A percentile compares a stretch with the other conserved stretches of the same genome.
phyloP scores from a whole-genome alignment of 1,284 basidiomycete genomes.

The Sphagnurus paluster region DNA sequence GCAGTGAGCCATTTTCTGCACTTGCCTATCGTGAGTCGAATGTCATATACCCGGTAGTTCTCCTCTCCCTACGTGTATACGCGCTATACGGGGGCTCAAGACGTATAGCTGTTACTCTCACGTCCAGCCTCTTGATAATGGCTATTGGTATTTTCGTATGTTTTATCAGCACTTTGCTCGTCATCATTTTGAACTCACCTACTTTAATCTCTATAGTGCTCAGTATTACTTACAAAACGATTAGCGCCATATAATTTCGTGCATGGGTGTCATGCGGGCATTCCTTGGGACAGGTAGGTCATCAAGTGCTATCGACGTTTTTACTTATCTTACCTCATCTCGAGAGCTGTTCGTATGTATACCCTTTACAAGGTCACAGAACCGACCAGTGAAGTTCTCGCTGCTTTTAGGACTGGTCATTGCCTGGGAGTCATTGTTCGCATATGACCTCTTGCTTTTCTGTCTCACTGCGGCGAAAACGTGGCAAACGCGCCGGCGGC shows the following conservation, averaged over 20 bases:
- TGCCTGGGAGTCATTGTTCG: constrained; percentile 39
- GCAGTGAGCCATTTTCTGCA: constrained; percentile 28
- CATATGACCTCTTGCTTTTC: constrained; percentile 37
- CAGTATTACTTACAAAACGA: constrained; percentile 28
- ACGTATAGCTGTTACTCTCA: constrained; percentile 25
- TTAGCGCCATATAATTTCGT: neutral
- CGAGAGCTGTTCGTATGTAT: constrained; percentile 11
- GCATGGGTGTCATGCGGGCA: neutral
- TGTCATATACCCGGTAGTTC: constrained; percentile 21
- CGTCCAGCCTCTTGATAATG: constrained; percentile 23
- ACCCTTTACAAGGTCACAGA: too few species aligned
- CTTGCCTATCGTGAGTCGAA: neutral
- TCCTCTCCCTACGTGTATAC: constrained; percentile 37
- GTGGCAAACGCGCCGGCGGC: constrained; percentile 25
- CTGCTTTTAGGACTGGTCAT: constrained; percentile 28
- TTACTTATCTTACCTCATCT: neutral
- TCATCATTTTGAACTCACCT: neutral
- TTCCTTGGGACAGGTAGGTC: constrained; percentile 1
- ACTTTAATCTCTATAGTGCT: constrained; percentile 24
- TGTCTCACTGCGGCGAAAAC: constrained; percentile 32
- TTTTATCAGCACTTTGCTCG: neutral
- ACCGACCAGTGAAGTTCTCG: neutral
- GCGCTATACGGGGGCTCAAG: constrained; percentile 34
- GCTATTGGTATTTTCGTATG: constrained; percentile 24
- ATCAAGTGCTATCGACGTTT: neutral